Conservation (phyloP, 768 basidiomycete genomes). For the Lanmaoa pseudosensibilis region DNA sequence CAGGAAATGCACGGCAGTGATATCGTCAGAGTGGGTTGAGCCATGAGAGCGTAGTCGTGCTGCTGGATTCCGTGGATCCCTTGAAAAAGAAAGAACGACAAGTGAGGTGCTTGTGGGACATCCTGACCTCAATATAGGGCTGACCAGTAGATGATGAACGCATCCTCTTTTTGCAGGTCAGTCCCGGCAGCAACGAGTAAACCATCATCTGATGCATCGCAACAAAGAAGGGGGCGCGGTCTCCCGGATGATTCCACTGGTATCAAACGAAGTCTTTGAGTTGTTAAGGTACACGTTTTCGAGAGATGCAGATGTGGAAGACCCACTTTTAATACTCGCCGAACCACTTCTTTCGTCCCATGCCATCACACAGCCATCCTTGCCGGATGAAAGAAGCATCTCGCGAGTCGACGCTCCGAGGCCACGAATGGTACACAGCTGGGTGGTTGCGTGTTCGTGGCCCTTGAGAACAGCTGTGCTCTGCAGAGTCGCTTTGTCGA, state of each 20-base stretch:
- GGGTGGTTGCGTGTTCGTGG: slow-evolving; percentile 58
- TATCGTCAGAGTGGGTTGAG: slow-evolving; percentile 91
- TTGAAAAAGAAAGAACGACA: slow-evolving; percentile 30
- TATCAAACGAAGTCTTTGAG: slow-evolving; percentile 33
- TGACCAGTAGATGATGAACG: slow-evolving; percentile 83
- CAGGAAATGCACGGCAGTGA: slow-evolving; percentile 69
- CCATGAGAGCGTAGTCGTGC: slow-evolving; percentile 72
- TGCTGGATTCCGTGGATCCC: slow-evolving; percentile 83
- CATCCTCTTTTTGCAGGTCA: slow-evolving; percentile 77
- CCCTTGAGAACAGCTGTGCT: slow-evolving; percentile 49
- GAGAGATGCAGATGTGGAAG: not conserved
- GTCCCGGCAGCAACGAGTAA: slow-evolving; percentile 79
- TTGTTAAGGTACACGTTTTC: slow-evolving; percentile 31
- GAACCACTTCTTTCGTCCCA: slow-evolving; percentile 70
- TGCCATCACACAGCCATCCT: slow-evolving; percentile 66
- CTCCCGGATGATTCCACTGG: slow-evolving; percentile 52
- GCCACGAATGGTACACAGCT: slow-evolving; percentile 45
- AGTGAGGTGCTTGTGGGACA: slow-evolving; percentile 1
- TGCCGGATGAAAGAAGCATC: slow-evolving; percentile 63
- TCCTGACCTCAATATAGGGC: slow-evolving; percentile 5
- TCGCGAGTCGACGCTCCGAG: slow-evolving; percentile 43
- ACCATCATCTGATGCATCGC: slow-evolving; percentile 70
- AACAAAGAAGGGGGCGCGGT: slow-evolving; percentile 53
- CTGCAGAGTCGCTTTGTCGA: slow-evolving; percentile 58
- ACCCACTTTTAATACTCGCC: slow-evolving; percentile 61